These are phyloP conservation scores for Heterobasidion annosum DNA, from an alignment of 1,284 basidiomycete species.

Conservation along the genomic window DNA sequence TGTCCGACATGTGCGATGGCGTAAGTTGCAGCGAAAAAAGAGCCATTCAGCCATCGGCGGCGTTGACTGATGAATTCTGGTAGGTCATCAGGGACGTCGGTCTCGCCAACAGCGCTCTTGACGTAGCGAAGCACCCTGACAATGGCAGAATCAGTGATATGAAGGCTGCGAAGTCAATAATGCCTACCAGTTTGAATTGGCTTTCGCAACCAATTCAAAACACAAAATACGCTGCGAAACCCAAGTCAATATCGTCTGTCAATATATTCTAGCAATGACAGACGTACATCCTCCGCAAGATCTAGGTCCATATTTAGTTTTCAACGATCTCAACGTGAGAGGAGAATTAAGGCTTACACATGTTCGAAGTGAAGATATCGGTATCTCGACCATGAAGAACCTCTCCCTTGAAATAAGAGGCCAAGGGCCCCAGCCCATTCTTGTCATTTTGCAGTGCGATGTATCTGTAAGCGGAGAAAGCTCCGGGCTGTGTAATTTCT, in stretches of 20 bases:
- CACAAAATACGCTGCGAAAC: constrained; percentile 60
- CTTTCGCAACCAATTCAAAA: constrained; percentile 91
- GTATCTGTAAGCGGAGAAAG: constrained; percentile 89
- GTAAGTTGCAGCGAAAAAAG: constrained; percentile 93
- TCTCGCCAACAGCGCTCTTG: constrained; percentile 87
- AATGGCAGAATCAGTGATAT: background rate
- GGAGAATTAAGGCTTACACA: constrained; percentile 35
- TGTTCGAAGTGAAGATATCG: constrained; percentile 89
- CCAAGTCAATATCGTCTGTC: background rate
- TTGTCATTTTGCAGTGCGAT: constrained; percentile 86
- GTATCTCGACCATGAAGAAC: constrained; percentile 85
- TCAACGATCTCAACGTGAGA: background rate
- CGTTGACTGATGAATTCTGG: constrained; percentile 90
- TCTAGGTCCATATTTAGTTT: constrained; percentile 18
- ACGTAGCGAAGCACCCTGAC: constrained; percentile 80
- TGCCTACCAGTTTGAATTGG: constrained; percentile 66
- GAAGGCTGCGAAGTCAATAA: background rate
- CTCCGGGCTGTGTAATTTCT: constrained; percentile 48
- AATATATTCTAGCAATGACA: constrained; percentile 32
- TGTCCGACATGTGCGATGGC: constrained; percentile 88
- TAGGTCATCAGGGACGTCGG: constrained; percentile 83
- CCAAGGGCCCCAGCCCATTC: constrained; percentile 78
- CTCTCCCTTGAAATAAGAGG: constrained; percentile 94
- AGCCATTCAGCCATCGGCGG: constrained; percentile 94
- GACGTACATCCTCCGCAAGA: constrained; percentile 64